Percentiles rank a stretch among this genome's conserved stretches.
These are phyloP conservation scores for Leishmania lainsoni DNA, from an alignment of 208 protist genomes.

Conservation along the genomic window DNA sequence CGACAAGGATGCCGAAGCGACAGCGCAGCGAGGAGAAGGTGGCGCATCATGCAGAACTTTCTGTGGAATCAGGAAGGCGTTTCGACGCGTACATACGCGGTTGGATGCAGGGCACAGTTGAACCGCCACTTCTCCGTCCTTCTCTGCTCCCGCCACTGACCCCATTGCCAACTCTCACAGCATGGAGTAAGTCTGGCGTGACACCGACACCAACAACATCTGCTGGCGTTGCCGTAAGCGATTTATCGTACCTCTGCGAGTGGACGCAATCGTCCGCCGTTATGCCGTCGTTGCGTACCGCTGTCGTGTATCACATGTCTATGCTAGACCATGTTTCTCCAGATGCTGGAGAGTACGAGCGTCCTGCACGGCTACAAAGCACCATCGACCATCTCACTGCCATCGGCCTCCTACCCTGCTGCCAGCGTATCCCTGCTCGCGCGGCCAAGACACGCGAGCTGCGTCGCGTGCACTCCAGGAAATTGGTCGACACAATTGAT, in stretches of 20 bases:
- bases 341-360: slow-evolving; percentile 69
- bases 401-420: slow-evolving; percentile 56
- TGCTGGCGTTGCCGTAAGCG: not conserved
- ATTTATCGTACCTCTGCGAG: not conserved
- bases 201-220: not conserved
- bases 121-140: not conserved
- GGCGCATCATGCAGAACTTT: slow-evolving; percentile 2
- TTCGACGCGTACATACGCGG: slow-evolving; percentile 43
- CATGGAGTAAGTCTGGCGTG: not conserved
- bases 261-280: not conserved
- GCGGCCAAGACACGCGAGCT: slow-evolving; percentile 73
- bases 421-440: slow-evolving; percentile 42
- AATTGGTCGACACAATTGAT: slow-evolving; percentile 77
- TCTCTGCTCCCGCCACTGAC: slow-evolving; percentile 19
- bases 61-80: slow-evolving; percentile 17
- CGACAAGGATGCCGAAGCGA: slow-evolving; percentile 20
- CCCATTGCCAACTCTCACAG: slow-evolving; percentile 13
- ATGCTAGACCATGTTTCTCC: slow-evolving; percentile 70
- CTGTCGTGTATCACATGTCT: slow-evolving; percentile 58
- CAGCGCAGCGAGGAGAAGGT: slow-evolving; percentile 5
- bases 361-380: slow-evolving; percentile 62
- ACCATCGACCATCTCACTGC: slow-evolving; percentile 71
- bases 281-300: slow-evolving; percentile 31
- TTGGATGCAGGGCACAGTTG: slow-evolving; percentile 24
- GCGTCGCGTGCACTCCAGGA: slow-evolving; percentile 65